phyloP scores from a whole-genome alignment of 2,329 filamentous ascomycete genomes.

The Phaeosphaeriaceae sp. region DNA sequence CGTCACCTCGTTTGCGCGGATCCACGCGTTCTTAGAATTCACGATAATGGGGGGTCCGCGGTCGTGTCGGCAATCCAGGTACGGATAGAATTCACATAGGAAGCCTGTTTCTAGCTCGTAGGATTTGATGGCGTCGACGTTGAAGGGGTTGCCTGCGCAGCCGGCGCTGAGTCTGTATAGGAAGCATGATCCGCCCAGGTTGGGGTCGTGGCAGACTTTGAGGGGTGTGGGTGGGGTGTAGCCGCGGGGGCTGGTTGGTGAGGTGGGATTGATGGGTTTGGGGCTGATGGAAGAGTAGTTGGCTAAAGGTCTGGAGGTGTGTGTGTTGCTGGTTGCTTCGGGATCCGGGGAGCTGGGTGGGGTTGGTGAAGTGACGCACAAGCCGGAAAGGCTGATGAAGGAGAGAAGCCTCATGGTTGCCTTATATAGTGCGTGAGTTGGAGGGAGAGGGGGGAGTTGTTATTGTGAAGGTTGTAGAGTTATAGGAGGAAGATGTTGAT shows the following conservation, averaged over 20 bases:
- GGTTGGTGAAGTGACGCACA: constrained; percentile 5
- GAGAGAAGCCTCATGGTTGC: not conserved
- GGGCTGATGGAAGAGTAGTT: not conserved
- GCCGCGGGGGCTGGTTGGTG: not conserved
- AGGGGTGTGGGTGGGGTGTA: not conserved
- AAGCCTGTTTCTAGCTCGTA: not conserved
- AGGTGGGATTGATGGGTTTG: not conserved
- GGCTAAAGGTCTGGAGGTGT: no score
- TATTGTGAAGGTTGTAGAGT: no score
- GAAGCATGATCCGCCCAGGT: not conserved
- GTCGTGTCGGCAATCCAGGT: not conserved
- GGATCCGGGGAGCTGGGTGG: not conserved
- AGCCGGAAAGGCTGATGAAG: constrained; percentile 2
- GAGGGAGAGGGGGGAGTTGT: no score
- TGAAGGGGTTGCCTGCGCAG: constrained; percentile 5
- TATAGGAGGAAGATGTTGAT: no score
- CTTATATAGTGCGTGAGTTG: no score
- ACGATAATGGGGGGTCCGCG: not conserved
- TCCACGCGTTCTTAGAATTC: not conserved
- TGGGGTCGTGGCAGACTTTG: not conserved
- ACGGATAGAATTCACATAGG: not conserved
- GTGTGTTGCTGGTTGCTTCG: not conserved
- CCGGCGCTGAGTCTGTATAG: not conserved
- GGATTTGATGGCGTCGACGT: constrained; percentile 4
- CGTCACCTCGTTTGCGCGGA: no score